These are phyloP conservation scores for Polygonum maritimum DNA, from an alignment of 148 eudicot species.

Conservation along the genomic window DNA sequence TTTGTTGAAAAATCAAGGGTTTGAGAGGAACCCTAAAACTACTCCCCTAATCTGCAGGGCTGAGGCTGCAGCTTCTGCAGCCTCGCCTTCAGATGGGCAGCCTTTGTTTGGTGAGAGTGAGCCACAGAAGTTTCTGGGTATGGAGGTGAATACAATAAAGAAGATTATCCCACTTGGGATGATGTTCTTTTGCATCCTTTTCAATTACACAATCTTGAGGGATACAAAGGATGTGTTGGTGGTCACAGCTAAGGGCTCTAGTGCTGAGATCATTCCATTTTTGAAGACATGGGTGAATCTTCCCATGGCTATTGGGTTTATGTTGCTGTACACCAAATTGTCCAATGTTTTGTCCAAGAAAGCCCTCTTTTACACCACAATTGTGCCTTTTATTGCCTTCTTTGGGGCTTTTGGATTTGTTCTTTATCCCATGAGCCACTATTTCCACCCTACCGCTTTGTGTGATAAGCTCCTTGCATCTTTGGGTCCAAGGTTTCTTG, in stretches of 20 bases:
- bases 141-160: conserved; percentile 64
- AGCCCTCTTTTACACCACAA: conserved; percentile 70
- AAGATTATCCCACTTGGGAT: conserved; percentile 91
- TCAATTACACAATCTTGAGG: conserved; percentile 87
- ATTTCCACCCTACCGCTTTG: conserved; percentile 84
- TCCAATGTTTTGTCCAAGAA: conserved; percentile 78
- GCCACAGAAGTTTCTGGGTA: conserved; percentile 58
- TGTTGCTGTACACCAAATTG: conserved; percentile 77
- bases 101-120: conserved; percentile 37
- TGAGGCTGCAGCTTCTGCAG: conserved; percentile 65
- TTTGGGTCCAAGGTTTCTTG: conserved; percentile 85
- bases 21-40: conserved; percentile 29
- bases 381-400: conserved; percentile 85
- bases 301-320: conserved; percentile 97
- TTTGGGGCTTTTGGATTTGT: conserved; percentile 98
- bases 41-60: conserved; percentile 48
- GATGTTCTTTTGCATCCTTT: conserved; percentile 94
- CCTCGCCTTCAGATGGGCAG: conserved; percentile 42
- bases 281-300: conserved; percentile 97
- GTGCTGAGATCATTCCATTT: conserved; percentile 98
- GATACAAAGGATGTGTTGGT: conserved; percentile 98
- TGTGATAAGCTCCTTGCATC: conserved; percentile 69
- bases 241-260: conserved; percentile 92
- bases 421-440: conserved; percentile 76
- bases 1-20: conserved; percentile 30